A percentile compares a stretch with the other conserved stretches of the same genome.
Conservation (phyloP, 2,329 filamentous ascomycete genomes). For the Xylaria digitata region DNA sequence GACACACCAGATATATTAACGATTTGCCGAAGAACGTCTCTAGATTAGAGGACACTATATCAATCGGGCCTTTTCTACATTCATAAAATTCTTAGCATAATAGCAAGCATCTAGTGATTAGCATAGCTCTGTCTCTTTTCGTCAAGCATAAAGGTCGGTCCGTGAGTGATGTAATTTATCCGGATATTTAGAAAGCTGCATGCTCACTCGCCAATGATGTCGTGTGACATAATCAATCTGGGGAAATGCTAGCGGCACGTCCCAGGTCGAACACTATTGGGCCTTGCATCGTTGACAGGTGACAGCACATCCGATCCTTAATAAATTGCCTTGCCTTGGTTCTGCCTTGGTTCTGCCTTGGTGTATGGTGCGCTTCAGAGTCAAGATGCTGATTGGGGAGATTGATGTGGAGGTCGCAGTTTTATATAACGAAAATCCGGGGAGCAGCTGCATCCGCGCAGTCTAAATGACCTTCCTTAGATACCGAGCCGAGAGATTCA, state of each 20-base stretch:
- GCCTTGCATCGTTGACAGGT: constrained; percentile 9
- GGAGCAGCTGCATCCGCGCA: constrained; percentile 15
- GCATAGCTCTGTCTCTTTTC: constrained; percentile 3
- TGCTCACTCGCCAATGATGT: constrained; percentile 27
- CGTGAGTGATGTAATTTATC: constrained; percentile 40
- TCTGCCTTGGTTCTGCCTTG: too few relatives aligned
- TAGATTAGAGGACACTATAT: constrained; percentile 23
- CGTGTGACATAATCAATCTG: constrained; percentile 36
- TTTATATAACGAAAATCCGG: constrained; percentile 33
- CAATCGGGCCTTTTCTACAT: constrained; percentile 25
- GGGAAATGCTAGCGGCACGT: constrained; percentile 23
- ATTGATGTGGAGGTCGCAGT: constrained; percentile 19
- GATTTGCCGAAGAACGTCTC: constrained; percentile 27
- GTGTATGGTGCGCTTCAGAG: constrained; percentile 2
- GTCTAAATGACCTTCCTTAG: constrained; percentile 23
- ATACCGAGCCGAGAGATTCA: constrained; percentile 19
- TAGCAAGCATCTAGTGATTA: neutral
- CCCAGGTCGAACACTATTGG: constrained; percentile 25
- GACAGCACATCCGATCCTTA: constrained; percentile 19
- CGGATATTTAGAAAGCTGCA: constrained; percentile 37
- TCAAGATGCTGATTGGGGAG: constrained; percentile 10
- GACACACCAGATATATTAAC: constrained; percentile 6
- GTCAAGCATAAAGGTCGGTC: constrained; percentile 24
- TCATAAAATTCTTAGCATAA: neutral
- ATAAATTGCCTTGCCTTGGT: constrained; percentile 22